Base-by-base conservation (phyloP, 306 rosid species). In the Macrotyloma uniflorum region DNA sequence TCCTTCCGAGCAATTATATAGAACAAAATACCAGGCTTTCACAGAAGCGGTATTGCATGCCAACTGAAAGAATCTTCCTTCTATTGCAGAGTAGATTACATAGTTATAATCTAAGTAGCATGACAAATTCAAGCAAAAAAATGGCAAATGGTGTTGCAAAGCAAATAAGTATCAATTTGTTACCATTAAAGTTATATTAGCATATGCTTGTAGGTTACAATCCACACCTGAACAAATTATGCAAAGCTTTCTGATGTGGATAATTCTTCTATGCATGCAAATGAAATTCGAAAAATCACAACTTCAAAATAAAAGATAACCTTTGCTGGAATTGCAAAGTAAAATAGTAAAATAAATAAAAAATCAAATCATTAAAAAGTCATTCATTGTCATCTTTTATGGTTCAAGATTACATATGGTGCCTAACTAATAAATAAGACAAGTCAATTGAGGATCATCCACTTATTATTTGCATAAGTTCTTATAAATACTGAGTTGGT, bases 171-270 rank as follows among this genome's bases (percentile, higher is more conserved):
- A 80, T 51, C 61, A 51, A 28, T 65, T 10, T 22, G 38, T 28
- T 13, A 51, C 10, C 8, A 4, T 30, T 40, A 15, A 49, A 18
- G 65, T 22, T 40, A 49, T 58, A 23, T 23, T 54, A 55, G 6
- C 46, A 59, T 18, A 22, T 66, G 62, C 62, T 45, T 45, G 61
- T 16, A 68, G 57, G 33, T 73, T 47, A 80, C 46, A 28, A 64
- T 30, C 67, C 47, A 12, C 70, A 30, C 50, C 33, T 5, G 43
- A 3, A 15, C 3, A 68, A 33, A 47, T 33, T 1, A 64, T 64
- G 22, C 22, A 64, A 7, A 63, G 46, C 46, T 15, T 6, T 7
- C 15, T 16, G 45, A n/a, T 35, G 58, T 28, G 13, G 5, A 68
- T 46, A 24, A 45, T 14, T 45, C 14, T 43, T 3, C 6, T 6